These are phyloP conservation scores for Suillus paluster DNA, from an alignment of 768 basidiomycete species.

Conservation along the genomic window DNA sequence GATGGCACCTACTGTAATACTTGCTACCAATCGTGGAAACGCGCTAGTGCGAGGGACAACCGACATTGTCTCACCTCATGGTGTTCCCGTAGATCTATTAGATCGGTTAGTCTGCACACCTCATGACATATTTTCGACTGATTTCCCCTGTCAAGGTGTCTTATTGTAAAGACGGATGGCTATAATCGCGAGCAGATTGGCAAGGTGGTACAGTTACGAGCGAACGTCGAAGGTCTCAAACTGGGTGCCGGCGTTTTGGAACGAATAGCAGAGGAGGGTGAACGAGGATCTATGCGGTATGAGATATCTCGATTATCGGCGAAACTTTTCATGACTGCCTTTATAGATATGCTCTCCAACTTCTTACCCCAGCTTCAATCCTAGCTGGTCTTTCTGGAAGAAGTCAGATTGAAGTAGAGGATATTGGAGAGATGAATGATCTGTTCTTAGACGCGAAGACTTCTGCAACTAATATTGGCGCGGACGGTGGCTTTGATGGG, in stretches of 20 bases:
- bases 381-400: constrained; percentile 79
- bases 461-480: constrained; percentile 58
- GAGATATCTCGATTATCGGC: constrained; percentile 23
- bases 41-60: constrained; percentile 91
- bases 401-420: constrained; percentile 81
- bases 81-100: constrained; percentile 90
- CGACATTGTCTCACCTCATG: constrained; percentile 91
- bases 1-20: constrained; percentile 96
- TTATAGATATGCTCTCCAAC: constrained; percentile 84
- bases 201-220: constrained; percentile 84
- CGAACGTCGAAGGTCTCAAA: constrained; percentile 84
- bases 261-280: constrained; percentile 79
- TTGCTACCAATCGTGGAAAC: constrained; percentile 95
- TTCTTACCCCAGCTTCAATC: constrained; percentile 90
- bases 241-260: constrained; percentile 79
- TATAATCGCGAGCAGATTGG: constrained; percentile 86
- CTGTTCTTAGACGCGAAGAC: constrained; percentile 96
- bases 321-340: constrained; percentile 10
- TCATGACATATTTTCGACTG: constrained; percentile 1
- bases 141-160: constrained; percentile 55
- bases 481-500: constrained; percentile 40
- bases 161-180: constrained; percentile 92
- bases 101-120: constrained; percentile 65
- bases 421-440: constrained; percentile 92
- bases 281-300: constrained; percentile 79